Evolutionary conservation across 345 rosid species (phyloP).

Genomic region (Eucalyptus polybractea): DNA sequence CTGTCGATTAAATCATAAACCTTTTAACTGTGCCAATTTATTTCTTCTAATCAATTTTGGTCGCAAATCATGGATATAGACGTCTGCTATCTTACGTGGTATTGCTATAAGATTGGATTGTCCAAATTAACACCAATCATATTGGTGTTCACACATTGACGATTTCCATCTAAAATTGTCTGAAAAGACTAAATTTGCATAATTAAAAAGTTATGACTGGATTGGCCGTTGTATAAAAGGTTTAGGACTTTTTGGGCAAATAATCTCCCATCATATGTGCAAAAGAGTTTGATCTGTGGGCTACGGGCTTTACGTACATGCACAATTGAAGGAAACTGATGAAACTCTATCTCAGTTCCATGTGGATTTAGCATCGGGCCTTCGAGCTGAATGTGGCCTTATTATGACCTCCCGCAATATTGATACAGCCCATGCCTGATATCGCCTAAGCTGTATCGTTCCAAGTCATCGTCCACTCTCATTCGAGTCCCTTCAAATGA

Average conservation of each 20-base stretch:
- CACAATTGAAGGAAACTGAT: background rate
- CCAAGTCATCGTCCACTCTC: background rate
- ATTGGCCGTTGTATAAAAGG: background rate
- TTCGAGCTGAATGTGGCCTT: background rate
- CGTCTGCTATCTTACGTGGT: accelerated
- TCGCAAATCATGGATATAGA: accelerated
- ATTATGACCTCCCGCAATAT: background rate
- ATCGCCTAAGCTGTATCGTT: background rate
- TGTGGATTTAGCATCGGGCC: background rate
- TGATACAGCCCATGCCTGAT: background rate
- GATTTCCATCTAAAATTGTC: background rate
- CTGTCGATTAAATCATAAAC: accelerated
- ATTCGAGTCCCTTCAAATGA: background rate
- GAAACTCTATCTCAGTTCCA: background rate
- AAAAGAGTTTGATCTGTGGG: background rate
- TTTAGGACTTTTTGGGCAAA: background rate
- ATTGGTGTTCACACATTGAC: accelerated
- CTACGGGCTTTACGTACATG: background rate
- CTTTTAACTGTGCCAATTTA: accelerated
- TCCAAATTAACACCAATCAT: too few species aligned
- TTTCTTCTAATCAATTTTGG: background rate
- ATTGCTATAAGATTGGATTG: background rate
- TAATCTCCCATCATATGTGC: background rate
- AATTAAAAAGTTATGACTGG: background rate
- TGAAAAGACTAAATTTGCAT: background rate